phyloP scores from a whole-genome alignment of 176 grass and related monocot species.

The Phragmites australis region DNA sequence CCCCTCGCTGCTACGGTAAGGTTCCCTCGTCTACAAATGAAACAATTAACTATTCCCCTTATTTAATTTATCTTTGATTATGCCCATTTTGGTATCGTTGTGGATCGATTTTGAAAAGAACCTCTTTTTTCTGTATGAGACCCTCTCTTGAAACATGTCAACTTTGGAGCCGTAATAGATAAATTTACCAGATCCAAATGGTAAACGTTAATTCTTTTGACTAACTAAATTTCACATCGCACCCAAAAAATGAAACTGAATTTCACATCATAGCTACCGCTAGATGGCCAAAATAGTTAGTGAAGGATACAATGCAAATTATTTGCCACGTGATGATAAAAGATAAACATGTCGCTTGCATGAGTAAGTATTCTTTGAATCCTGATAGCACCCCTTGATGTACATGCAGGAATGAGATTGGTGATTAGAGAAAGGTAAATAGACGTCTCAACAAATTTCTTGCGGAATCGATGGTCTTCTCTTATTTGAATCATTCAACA shows the following conservation, averaged over 20 bases:
- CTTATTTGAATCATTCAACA: too few relatives aligned
- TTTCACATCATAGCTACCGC: not conserved
- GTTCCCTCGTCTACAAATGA: not conserved
- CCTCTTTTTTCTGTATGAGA: not conserved
- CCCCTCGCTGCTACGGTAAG: constrained; percentile 66
- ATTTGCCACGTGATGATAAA: not conserved
- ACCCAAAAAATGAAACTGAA: not conserved
- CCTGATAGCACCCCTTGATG: too few relatives aligned
- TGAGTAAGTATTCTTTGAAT: too few relatives aligned
- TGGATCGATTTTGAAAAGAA: not conserved
- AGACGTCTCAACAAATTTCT: too few relatives aligned
- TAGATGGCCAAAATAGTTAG: not conserved
- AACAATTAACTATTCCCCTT: not conserved
- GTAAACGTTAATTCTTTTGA: too few relatives aligned
- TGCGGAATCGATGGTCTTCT: too few relatives aligned
- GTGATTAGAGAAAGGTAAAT: too few relatives aligned
- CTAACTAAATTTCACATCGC: not conserved
- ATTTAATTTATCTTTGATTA: not conserved
- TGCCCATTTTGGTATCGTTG: not conserved
- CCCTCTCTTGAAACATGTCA: not conserved
- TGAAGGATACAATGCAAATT: too few relatives aligned
- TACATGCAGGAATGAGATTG: too few relatives aligned
- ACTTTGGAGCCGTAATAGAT: not conserved
- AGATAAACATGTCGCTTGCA: too few relatives aligned
- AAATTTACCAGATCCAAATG: not conserved